Percentiles rank a stretch among this genome's conserved stretches.
phyloP scores from a whole-genome alignment of 2,329 filamentous ascomycete genomes.

The Claviceps africana region DNA sequence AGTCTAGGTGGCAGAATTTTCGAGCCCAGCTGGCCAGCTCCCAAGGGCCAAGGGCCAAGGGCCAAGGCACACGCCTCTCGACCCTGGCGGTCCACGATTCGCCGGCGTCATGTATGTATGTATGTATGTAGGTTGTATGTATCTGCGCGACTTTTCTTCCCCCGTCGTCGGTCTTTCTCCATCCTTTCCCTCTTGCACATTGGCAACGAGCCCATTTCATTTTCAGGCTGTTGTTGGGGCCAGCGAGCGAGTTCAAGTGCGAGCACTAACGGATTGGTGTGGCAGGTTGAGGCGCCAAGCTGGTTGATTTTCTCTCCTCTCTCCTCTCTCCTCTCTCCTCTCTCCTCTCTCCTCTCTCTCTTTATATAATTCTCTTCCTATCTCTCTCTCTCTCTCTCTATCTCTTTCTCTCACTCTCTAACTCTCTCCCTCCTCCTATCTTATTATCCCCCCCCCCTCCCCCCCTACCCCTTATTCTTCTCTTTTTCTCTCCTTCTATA shows the following conservation, averaged over 20 bases:
- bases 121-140: too few species aligned
- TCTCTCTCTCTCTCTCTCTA: too few species aligned
- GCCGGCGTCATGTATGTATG: too few species aligned
- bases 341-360: too few species aligned
- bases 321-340: too few species aligned
- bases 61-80: background rate
- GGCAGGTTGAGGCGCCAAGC: background rate
- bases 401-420: background rate
- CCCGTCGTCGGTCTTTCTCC: background rate
- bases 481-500: background rate
- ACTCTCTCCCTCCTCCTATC: background rate
- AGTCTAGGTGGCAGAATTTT: too few species aligned
- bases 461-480: too few species aligned
- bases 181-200: background rate
- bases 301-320: background rate
- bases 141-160: background rate
- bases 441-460: too few species aligned
- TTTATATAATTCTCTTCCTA: too few species aligned
- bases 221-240: background rate
- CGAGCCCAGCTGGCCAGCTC: too few species aligned
- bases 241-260: background rate
- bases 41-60: too few species aligned
- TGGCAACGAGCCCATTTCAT: background rate
- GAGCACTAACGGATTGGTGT: background rate
- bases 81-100: too few species aligned